phyloP scores from a whole-genome alignment of 768 basidiomycete species.

The Mycena kentingensis region DNA sequence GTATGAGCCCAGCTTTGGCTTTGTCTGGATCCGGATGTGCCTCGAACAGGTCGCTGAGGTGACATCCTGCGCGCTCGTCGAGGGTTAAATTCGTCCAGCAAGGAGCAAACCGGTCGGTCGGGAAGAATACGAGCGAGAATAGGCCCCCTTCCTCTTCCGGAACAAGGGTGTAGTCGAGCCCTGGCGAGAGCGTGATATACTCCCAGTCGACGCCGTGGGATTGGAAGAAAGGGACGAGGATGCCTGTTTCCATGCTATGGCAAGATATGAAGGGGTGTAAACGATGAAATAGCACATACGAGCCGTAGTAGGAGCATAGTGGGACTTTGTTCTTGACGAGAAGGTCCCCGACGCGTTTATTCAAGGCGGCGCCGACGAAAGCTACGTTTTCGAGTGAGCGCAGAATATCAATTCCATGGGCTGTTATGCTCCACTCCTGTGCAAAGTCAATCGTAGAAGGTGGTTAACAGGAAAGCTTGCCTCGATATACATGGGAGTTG shows the following conservation, averaged over 20 bases:
- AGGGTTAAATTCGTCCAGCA: too few relatives aligned
- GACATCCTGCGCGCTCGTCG: too few relatives aligned
- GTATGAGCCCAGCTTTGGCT: too few relatives aligned
- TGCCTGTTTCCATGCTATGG: constrained; percentile 6
- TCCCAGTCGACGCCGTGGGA: constrained; percentile 12
- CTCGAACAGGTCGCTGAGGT: too few relatives aligned
- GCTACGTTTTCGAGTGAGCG: constrained; percentile 1
- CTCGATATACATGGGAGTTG: constrained; percentile 4
- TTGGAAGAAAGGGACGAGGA: constrained; percentile 1
- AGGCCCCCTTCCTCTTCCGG: too few relatives aligned
- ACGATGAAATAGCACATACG: background rate
- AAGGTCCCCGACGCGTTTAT: constrained; percentile 11
- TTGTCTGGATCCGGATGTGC: too few relatives aligned
- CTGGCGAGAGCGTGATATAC: too few relatives aligned
- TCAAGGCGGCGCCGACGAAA: constrained; percentile 5
- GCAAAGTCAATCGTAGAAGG: background rate
- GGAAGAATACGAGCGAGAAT: too few relatives aligned
- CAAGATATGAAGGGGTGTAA: background rate
- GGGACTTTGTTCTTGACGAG: constrained; percentile 1
- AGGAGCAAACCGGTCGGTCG: too few relatives aligned
- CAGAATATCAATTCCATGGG: background rate
- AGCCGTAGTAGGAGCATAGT: constrained; percentile 8
- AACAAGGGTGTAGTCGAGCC: too few relatives aligned
- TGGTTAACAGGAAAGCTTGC: background rate
- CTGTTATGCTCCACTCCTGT: constrained; percentile 10